Conservation (phyloP, 768 basidiomycete species). For the Mycena amicta region DNA sequence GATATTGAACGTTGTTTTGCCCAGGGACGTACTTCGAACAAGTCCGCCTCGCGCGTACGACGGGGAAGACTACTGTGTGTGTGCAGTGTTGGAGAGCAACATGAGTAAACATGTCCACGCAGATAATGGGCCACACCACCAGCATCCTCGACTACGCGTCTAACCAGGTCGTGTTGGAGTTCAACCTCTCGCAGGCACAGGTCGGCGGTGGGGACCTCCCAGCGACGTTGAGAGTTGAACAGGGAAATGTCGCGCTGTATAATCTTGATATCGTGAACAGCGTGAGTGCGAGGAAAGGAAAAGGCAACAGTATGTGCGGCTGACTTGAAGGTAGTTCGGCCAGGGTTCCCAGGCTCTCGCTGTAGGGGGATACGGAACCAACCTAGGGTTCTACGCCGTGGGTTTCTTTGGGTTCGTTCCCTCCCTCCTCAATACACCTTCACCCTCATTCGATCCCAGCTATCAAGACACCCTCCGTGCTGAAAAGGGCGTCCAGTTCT, state of each 20-base stretch:
- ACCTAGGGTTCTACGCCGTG: conserved; percentile 28
- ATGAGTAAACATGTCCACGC: too few species aligned
- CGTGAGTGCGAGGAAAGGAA: too few species aligned
- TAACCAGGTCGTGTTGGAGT: conserved; percentile 2
- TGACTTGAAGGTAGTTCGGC: conserved; percentile 12
- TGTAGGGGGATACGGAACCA: conserved; percentile 28
- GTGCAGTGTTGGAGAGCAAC: not conserved
- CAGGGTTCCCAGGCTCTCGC: conserved; percentile 29
- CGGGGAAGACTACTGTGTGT: not conserved
- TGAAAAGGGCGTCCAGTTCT: conserved; percentile 27
- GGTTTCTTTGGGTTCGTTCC: conserved; percentile 29
- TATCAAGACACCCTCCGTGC: conserved; percentile 28
- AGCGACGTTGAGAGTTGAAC: conserved; percentile 33
- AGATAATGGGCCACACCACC: conserved; percentile 11
- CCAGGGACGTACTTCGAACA: conserved; percentile 14
- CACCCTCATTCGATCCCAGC: too few species aligned
- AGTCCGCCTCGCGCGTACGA: conserved; percentile 7
- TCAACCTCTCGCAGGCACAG: conserved; percentile 1
- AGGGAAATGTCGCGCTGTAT: conserved; percentile 30
- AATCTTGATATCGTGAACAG: conserved; percentile 36
- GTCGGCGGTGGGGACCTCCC: conserved; percentile 10
- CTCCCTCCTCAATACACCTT: too few species aligned
- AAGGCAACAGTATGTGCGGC: too few species aligned
- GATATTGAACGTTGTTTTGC: not conserved
- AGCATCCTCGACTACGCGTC: not conserved